Evolutionary conservation across 2,329 filamentous ascomycete genomes (phyloP).

Genomic region (Fusarium domesticum): DNA sequence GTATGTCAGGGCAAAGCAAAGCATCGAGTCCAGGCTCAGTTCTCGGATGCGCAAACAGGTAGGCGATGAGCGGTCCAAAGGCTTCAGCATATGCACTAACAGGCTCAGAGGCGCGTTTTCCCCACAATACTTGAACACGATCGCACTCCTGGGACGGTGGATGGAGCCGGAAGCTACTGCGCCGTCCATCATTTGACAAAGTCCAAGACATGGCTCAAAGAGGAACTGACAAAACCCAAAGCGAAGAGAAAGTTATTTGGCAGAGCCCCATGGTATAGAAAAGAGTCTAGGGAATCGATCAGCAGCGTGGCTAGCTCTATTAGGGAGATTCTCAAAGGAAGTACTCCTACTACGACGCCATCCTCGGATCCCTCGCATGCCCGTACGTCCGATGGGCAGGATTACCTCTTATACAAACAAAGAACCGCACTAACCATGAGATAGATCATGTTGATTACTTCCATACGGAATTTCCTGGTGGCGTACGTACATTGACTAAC

Average conservation of each 20-base stretch:
- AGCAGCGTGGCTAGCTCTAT: constrained; percentile 43
- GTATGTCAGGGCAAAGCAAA: constrained; percentile 24
- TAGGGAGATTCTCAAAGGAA: constrained; percentile 38
- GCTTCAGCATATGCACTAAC: constrained; percentile 3
- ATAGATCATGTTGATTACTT: constrained; percentile 8
- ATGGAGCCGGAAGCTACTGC: constrained; percentile 14
- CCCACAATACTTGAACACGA: constrained; percentile 19
- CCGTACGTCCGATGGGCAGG: constrained; percentile 2
- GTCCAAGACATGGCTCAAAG: constrained; percentile 31
- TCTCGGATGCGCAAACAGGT: constrained; percentile 16
- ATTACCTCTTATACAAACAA: constrained; percentile 11
- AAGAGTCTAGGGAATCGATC: constrained; percentile 37
- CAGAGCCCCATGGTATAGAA: constrained; percentile 41
- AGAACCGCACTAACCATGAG: constrained; percentile 6
- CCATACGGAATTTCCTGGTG: constrained; percentile 34
- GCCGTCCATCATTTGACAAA: constrained; percentile 22
- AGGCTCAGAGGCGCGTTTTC: constrained; percentile 3
- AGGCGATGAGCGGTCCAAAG: background rate
- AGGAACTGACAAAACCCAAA: constrained; percentile 29
- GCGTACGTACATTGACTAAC: no score
- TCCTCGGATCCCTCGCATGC: constrained; percentile 3
- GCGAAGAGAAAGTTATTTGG: constrained; percentile 40
- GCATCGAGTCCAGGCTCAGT: constrained; percentile 24
- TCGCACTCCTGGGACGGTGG: constrained; percentile 5
- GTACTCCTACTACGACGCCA: constrained; percentile 34